A percentile compares a stretch with the other conserved stretches of the same genome.
Conservation (phyloP, 2,329 filamentous ascomycete species). For the Beauveria scarabaeidicola region DNA sequence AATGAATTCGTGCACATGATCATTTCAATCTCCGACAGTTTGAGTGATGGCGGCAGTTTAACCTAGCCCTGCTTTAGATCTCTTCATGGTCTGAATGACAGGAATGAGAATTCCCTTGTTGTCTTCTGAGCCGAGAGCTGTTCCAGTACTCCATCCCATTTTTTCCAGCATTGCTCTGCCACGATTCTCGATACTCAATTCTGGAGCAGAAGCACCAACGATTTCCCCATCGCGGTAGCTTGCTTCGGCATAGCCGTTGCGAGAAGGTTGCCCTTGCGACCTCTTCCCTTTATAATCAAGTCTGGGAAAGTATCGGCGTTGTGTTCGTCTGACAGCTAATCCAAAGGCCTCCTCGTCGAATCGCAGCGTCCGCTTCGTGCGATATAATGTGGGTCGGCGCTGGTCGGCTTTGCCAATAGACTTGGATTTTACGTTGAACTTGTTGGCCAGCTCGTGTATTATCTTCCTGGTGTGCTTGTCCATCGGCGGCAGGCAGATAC, state of each 20-base stretch:
- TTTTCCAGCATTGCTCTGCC: constrained; percentile 86
- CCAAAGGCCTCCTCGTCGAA: constrained; percentile 52
- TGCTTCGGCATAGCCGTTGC: constrained; percentile 29
- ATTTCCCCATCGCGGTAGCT: constrained; percentile 76
- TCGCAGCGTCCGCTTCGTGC: constrained; percentile 56
- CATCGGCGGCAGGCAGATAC: constrained; percentile 62
- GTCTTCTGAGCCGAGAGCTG: constrained; percentile 68
- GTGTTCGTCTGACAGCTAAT: constrained; percentile 35
- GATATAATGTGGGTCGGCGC: constrained; percentile 69
- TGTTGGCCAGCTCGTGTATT: constrained; percentile 70
- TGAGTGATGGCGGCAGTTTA: constrained; percentile 20
- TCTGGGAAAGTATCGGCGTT: constrained; percentile 47
- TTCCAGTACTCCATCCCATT: constrained; percentile 92
- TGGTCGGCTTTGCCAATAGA: constrained; percentile 66
- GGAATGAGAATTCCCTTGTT: constrained; percentile 87
- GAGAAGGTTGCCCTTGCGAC: constrained; percentile 22
- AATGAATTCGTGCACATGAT: constrained; percentile 57
- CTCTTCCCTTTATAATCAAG: constrained; percentile 34
- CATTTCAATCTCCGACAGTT: constrained; percentile 19
- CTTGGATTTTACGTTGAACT: constrained; percentile 73
- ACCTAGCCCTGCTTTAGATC: constrained; percentile 76
- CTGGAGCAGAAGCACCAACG: constrained; percentile 76
- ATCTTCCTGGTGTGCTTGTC: constrained; percentile 66
- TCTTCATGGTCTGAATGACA: constrained; percentile 80
- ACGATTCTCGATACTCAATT: constrained; percentile 73